Conservation (phyloP, 2,329 filamentous ascomycete species). For the Monosporascus cannonballus region DNA sequence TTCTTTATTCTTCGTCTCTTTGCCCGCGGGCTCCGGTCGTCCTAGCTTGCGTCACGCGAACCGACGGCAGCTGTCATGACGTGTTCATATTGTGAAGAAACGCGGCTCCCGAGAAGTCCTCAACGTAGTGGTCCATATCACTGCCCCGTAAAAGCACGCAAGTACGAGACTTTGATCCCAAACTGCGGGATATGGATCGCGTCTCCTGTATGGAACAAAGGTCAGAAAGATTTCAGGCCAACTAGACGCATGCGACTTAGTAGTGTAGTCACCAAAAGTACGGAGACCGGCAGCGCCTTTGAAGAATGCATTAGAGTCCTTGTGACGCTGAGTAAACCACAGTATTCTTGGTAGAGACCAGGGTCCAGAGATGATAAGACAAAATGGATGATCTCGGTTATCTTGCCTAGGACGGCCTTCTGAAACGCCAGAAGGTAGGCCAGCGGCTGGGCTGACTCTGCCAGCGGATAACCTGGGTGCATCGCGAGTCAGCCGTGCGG, state of each 20-base stretch:
- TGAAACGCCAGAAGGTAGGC: too few relatives aligned
- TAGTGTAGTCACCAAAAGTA: slow-evolving; percentile 2
- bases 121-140: slow-evolving; percentile 5
- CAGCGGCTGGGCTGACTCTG: too few relatives aligned
- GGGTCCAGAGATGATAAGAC: too few relatives aligned
- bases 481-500: too few relatives aligned
- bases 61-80: slow-evolving; percentile 4
- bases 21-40: background rate
- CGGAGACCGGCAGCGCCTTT: slow-evolving; percentile 2
- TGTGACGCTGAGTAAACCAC: slow-evolving; percentile 3
- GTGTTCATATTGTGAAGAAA: slow-evolving; percentile 8
- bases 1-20: background rate
- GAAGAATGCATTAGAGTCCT: background rate
- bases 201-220: background rate
- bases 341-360: too few relatives aligned
- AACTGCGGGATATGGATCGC: slow-evolving; percentile 5
- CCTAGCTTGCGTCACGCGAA: background rate
- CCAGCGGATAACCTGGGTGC: too few relatives aligned
- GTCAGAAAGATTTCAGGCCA: background rate
- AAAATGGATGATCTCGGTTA: too few relatives aligned
- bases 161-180: slow-evolving; percentile 4
- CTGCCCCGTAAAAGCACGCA: slow-evolving; percentile 5
- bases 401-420: too few relatives aligned
- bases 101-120: slow-evolving; percentile 3
- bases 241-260: background rate